Conservation (phyloP, 2,329 filamentous ascomycete species). For the Calonectria pseudoturangicola region DNA sequence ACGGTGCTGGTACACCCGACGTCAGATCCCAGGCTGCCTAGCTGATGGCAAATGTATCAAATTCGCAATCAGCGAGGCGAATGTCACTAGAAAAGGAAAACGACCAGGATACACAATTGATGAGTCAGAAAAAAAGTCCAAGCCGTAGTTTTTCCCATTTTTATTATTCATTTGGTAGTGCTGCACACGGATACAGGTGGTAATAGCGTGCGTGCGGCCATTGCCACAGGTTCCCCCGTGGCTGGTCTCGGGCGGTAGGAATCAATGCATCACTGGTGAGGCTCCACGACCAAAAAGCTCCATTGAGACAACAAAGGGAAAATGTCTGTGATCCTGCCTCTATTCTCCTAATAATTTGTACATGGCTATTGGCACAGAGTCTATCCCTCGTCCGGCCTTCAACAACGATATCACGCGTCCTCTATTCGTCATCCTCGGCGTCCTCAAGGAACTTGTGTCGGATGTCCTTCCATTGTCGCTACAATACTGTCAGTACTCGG, state of each 20-base stretch:
- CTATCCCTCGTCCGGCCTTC: conserved; percentile 48
- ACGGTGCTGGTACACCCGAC: conserved; percentile 40
- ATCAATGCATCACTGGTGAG: conserved; percentile 34
- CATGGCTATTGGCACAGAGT: conserved; percentile 57
- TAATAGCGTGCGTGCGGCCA: conserved; percentile 3
- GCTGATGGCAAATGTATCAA: conserved; percentile 14
- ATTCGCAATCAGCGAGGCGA: conserved; percentile 1
- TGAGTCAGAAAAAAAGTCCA: conserved; percentile 26
- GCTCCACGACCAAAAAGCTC: conserved; percentile 15
- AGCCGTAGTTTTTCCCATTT: conserved; percentile 4
- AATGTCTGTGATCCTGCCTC: conserved; percentile 52
- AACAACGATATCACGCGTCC: conserved; percentile 42
- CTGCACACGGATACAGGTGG: neutral
- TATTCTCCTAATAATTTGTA: conserved; percentile 59
- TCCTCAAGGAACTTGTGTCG: conserved; percentile 88
- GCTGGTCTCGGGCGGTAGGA: conserved; percentile 24
- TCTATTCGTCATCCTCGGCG: conserved; percentile 67
- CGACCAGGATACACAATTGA: conserved; percentile 5
- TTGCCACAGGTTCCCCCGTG: conserved; percentile 17
- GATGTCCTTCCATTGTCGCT: conserved; percentile 99
- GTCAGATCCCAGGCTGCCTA: conserved; percentile 45
- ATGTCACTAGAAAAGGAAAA: conserved; percentile 9
- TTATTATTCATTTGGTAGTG: conserved; percentile 20
- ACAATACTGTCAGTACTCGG: conserved; percentile 53
- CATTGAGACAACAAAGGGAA: conserved; percentile 41